These are phyloP conservation scores for Gossypium turneri DNA, from an alignment of 345 rosid species.

Conservation along the genomic window DNA sequence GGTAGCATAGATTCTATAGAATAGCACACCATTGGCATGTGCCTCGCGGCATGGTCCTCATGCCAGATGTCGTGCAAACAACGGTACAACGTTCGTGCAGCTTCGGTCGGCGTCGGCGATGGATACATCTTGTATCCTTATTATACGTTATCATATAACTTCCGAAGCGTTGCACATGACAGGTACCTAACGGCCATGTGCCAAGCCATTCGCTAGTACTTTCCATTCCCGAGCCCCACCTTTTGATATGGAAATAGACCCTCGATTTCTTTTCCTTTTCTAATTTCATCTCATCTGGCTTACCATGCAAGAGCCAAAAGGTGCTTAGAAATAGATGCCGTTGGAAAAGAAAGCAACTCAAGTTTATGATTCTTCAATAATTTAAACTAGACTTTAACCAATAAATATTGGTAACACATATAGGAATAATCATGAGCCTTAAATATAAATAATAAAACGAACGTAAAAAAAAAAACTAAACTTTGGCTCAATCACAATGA, in stretches of 20 bases:
- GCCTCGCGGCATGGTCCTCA: constrained; percentile 28
- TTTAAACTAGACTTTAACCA: no score
- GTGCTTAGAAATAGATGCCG: no score
- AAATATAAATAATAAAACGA: no score
- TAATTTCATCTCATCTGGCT: background rate
- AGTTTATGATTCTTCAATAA: no score
- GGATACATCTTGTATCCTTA: background rate
- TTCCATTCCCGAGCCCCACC: background rate
- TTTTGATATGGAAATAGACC: background rate
- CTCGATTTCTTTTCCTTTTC: background rate
- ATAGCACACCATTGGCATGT: constrained; percentile 20
- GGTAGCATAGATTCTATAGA: background rate
- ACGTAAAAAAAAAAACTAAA: no score
- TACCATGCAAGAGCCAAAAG: background rate
- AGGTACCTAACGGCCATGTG: constrained; percentile 35
- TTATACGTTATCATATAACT: background rate
- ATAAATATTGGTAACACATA: no score
- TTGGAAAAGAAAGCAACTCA: background rate
- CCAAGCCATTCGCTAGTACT: constrained; percentile 16
- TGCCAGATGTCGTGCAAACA: constrained; percentile 27
- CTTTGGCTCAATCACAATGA: no score
- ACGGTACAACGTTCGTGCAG: background rate
- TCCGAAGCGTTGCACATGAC: constrained; percentile 24
- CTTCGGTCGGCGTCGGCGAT: background rate
- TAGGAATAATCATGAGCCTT: fast-evolving